These are phyloP conservation scores for Cercospora zeae-maydis DNA, from an alignment of 2,329 filamentous ascomycete genomes.

Conservation along the genomic window DNA sequence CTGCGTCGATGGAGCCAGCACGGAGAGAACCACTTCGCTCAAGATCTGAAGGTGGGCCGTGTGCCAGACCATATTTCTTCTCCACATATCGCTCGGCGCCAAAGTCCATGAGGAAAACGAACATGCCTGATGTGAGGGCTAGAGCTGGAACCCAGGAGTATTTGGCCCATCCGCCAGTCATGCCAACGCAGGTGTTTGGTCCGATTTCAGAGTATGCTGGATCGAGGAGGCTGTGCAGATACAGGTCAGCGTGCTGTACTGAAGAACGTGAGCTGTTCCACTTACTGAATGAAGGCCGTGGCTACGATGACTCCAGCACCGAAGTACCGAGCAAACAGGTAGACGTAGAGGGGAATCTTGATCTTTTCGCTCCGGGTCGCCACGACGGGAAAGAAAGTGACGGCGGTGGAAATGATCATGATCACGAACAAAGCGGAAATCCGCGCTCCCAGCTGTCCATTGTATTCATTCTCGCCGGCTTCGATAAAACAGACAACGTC, in stretches of 20 bases:
- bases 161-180: constrained; percentile 51
- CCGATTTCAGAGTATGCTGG: constrained; percentile 34
- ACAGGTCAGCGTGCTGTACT: neutral
- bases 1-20: constrained; percentile 27
- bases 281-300: constrained; percentile 47
- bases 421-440: constrained; percentile 47
- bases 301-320: constrained; percentile 48
- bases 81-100: constrained; percentile 51
- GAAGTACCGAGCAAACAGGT: constrained; percentile 49
- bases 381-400: constrained; percentile 48
- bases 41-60: constrained; percentile 25
- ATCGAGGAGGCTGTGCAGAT: constrained; percentile 39
- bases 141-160: constrained; percentile 55
- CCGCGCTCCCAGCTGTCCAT: constrained; percentile 47
- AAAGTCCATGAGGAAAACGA: constrained; percentile 53
- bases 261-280: neutral
- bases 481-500: constrained; percentile 25
- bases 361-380: constrained; percentile 40
- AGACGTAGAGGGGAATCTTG: constrained; percentile 43
- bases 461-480: constrained; percentile 48
- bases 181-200: constrained; percentile 49
- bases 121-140: constrained; percentile 46
- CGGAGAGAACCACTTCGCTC: constrained; percentile 18
- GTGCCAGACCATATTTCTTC: constrained; percentile 44
- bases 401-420: constrained; percentile 40